These are phyloP conservation scores for Phytophthora citrophthora DNA, from an alignment of 352 stramenopile genomes.

Conservation along the genomic window DNA sequence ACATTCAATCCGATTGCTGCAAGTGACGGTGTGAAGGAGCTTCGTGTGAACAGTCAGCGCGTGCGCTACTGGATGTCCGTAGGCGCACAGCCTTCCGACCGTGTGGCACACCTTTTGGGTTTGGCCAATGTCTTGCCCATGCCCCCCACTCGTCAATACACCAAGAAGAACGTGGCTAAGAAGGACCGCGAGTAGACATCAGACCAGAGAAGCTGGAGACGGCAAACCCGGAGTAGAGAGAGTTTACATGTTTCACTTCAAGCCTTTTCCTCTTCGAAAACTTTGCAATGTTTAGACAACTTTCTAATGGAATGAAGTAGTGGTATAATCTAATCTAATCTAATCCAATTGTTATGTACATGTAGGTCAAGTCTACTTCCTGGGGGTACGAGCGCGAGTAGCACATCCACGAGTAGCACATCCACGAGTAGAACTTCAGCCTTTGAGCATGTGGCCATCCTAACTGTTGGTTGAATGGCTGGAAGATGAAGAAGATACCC, in stretches of 20 bases:
- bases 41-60: conserved; percentile 87
- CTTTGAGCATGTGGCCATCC: conserved; percentile 95
- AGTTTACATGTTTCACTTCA: conserved; percentile 5
- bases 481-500: too few species aligned
- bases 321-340: conserved; percentile 9
- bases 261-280: neutral
- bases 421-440: conserved; percentile 71
- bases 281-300: neutral
- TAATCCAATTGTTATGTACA: conserved; percentile 9
- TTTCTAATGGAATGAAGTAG: conserved; percentile 17
- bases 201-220: conserved; percentile 1
- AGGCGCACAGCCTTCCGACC: conserved; percentile 86
- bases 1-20: conserved; percentile 90
- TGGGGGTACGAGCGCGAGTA: conserved; percentile 60
- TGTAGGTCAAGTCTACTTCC: conserved; percentile 43
- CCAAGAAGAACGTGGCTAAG: conserved; percentile 87
- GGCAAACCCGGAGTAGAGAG: conserved; percentile 2
- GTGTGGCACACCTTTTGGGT: conserved; percentile 79
- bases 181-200: conserved; percentile 63
- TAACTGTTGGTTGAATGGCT: conserved; percentile 97
- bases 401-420: conserved; percentile 48
- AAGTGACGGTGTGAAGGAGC: conserved; percentile 85
- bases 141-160: conserved; percentile 85
- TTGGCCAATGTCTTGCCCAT: conserved; percentile 85
- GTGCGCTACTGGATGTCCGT: conserved; percentile 90